Conservation (phyloP, 2,329 filamentous ascomycete genomes). For the Exophiala spinifera region DNA sequence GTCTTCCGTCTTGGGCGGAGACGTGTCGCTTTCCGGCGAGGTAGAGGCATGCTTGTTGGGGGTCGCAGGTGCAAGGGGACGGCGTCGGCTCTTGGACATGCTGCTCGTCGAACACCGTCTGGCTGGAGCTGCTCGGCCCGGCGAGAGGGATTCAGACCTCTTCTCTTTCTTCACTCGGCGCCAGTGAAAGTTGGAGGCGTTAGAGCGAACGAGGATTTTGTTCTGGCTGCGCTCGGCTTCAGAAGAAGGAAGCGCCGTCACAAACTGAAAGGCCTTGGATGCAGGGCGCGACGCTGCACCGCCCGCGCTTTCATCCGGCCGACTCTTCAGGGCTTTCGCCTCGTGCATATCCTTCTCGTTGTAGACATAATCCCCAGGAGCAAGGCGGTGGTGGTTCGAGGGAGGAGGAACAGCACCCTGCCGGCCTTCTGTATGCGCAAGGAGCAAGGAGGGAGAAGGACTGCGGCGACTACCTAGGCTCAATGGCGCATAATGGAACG, state of each 20-base stretch:
- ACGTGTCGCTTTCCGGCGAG: constrained; percentile 12
- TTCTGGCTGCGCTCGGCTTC: constrained; percentile 23
- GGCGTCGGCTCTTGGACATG: not conserved
- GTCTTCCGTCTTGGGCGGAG: constrained; percentile 15
- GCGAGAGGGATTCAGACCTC: constrained; percentile 34
- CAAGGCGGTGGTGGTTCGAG: not conserved
- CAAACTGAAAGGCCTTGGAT: constrained; percentile 23
- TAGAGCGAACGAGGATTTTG: constrained; percentile 30
- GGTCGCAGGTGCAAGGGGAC: constrained; percentile 7
- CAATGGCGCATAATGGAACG: not conserved
- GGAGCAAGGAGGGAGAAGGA: not conserved
- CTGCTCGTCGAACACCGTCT: constrained; percentile 10
- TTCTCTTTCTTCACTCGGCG: constrained; percentile 24
- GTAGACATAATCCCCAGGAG: constrained; percentile 22
- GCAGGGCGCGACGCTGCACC: constrained; percentile 14
- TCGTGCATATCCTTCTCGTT: constrained; percentile 20
- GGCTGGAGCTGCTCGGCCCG: not conserved
- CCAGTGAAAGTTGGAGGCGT: constrained; percentile 32
- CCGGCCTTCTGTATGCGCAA: not conserved
- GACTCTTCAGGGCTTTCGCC: constrained; percentile 24
- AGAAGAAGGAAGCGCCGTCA: constrained; percentile 21
- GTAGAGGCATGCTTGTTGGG: constrained; percentile 6
- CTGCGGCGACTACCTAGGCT: not conserved
- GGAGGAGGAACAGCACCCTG: not conserved
- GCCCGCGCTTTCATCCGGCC: constrained; percentile 17